phyloP scores from a whole-genome alignment of 306 rosid genomes.

The Styphnolobium japonicum region DNA sequence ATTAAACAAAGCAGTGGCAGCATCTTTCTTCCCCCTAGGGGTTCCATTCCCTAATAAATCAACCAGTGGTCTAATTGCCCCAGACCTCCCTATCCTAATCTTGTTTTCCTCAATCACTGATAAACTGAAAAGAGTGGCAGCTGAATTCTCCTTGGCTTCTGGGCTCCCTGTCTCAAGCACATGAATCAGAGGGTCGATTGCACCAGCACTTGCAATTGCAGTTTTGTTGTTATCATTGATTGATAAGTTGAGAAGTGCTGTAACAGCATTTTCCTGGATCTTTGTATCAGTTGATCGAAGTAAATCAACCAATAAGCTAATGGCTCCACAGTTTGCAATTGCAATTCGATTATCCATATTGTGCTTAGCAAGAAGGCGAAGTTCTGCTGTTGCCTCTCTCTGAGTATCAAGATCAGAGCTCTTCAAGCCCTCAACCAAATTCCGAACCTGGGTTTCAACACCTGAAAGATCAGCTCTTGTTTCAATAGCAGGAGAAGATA shows the following conservation, averaged over 20 bases:
- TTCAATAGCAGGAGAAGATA: slow-evolving; percentile 50
- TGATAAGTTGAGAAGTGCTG: slow-evolving; percentile 92
- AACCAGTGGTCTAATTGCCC: slow-evolving; percentile 85
- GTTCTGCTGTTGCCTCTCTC: slow-evolving; percentile 71
- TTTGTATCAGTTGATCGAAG: slow-evolving; percentile 57
- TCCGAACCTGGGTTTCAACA: slow-evolving; percentile 68
- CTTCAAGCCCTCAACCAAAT: slow-evolving; percentile 70
- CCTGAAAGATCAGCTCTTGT: slow-evolving; percentile 74
- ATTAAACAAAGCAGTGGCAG: slow-evolving; percentile 94
- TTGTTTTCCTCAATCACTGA: slow-evolving; percentile 93
- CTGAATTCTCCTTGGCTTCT: slow-evolving; percentile 95
- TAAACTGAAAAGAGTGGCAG: slow-evolving; percentile 97
- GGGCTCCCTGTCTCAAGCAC: slow-evolving; percentile 90
- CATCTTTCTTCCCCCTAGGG: slow-evolving; percentile 97
- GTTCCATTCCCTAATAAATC: slow-evolving; percentile 91
- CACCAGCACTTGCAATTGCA: slow-evolving; percentile 76
- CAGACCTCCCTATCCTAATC: slow-evolving; percentile 83
- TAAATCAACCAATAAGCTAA: slow-evolving; percentile 66
- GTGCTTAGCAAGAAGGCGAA: slow-evolving; percentile 83
- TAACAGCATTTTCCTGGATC: slow-evolving; percentile 93
- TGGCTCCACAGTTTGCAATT: slow-evolving; percentile 85
- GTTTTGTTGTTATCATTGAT: slow-evolving; percentile 80
- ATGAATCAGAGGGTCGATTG: slow-evolving; percentile 83
- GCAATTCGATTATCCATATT: slow-evolving; percentile 89
- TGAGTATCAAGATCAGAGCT: slow-evolving; percentile 59